phyloP scores from a whole-genome alignment of 2,329 filamentous ascomycete genomes.

The Ascochyta pisi region DNA sequence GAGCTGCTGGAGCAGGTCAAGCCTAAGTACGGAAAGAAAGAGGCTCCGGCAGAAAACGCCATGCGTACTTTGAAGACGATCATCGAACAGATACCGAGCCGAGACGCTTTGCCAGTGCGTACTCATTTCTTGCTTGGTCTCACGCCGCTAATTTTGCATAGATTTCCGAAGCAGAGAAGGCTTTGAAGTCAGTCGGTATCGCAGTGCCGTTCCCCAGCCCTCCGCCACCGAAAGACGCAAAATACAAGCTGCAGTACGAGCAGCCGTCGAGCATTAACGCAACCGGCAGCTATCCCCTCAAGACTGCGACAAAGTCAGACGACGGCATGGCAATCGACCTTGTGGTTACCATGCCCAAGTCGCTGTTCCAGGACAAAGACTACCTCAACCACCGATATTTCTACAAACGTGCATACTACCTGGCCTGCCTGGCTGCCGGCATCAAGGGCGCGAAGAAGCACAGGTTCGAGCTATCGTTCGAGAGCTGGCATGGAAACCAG shows the following conservation, averaged over 20 bases:
- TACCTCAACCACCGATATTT: conserved; percentile 93
- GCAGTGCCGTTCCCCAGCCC: conserved; percentile 86
- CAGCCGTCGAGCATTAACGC: conserved; percentile 83
- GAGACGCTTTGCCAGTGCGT: conserved; percentile 55
- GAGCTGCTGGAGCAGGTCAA: conserved; percentile 66
- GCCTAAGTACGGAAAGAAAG: conserved; percentile 64
- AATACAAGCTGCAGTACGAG: conserved; percentile 81
- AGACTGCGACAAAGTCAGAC: conserved; percentile 73
- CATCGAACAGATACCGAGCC: conserved; percentile 64
- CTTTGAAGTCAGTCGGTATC: conserved; percentile 70
- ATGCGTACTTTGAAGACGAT: conserved; percentile 62
- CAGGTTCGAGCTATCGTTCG: conserved; percentile 67
- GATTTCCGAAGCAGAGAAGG: conserved; percentile 73
- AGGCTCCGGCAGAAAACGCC: conserved; percentile 57
- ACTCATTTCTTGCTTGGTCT: neutral
- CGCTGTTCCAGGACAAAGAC: conserved; percentile 91
- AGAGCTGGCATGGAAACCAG: conserved; percentile 73
- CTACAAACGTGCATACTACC: conserved; percentile 90
- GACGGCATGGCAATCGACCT: conserved; percentile 73
- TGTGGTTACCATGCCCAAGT: conserved; percentile 81
- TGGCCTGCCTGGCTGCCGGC: conserved; percentile 78
- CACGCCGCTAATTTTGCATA: conserved; percentile 45
- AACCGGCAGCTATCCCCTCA: conserved; percentile 83
- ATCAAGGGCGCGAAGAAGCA: conserved; percentile 66
- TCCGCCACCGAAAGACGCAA: conserved; percentile 73